phyloP scores from a whole-genome alignment of 345 rosid genomes.

The Microcos paniculata region DNA sequence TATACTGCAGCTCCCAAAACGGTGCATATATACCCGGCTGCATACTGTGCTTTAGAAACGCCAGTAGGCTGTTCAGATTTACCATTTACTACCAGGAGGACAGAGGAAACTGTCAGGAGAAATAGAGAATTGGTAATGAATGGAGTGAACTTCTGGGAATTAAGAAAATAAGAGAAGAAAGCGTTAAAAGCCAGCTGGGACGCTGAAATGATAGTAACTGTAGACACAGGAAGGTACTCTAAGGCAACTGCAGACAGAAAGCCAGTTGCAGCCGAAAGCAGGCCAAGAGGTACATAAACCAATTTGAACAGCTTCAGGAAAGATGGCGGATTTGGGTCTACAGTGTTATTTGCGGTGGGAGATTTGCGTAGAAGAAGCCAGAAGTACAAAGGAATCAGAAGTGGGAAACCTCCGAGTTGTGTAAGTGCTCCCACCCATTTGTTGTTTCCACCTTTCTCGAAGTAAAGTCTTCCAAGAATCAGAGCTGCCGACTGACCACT shows the following conservation, averaged over 20 bases:
- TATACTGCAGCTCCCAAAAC: conserved; percentile 28
- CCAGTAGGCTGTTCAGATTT: not conserved
- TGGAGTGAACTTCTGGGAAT: conserved; percentile 38
- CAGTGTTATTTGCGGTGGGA: not conserved
- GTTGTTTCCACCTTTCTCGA: conserved; percentile 38
- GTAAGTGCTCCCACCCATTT: conserved; percentile 38
- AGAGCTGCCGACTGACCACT: conserved; percentile 32
- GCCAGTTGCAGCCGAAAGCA: conserved; percentile 5
- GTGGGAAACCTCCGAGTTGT: conserved; percentile 40
- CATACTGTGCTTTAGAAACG: conserved; percentile 17
- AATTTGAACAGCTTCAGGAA: not conserved
- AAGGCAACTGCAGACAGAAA: conserved; percentile 28
- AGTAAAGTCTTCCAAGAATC: conserved; percentile 40
- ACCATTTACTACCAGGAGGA: conserved; percentile 25
- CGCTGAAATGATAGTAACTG: conserved; percentile 26
- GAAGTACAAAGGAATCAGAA: conserved; percentile 34
- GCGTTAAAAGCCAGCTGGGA: conserved; percentile 39
- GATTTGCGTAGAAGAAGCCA: not conserved
- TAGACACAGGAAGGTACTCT: conserved; percentile 40
- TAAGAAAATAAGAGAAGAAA: conserved; percentile 38
- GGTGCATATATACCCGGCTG: conserved; percentile 35
- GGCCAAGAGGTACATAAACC: conserved; percentile 22
- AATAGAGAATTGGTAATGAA: conserved; percentile 27
- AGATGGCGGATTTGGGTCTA: not conserved
- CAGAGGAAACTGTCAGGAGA: conserved; percentile 37